Evolutionary conservation across 345 rosid species (phyloP).

Genomic region (Salix koriyanagi): DNA sequence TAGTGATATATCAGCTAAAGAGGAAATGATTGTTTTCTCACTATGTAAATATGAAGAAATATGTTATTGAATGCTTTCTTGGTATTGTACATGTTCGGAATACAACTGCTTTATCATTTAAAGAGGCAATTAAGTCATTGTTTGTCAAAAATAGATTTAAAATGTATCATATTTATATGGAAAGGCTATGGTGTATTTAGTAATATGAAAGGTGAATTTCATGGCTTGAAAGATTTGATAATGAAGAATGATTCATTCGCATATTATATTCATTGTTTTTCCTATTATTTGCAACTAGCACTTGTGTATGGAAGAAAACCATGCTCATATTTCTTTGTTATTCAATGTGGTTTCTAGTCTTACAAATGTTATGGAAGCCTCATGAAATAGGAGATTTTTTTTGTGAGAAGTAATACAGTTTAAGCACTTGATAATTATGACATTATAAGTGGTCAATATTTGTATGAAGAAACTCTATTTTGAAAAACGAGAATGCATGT

Average conservation of each 20-base stretch:
- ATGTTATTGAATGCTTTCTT: background rate
- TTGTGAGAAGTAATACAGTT: background rate
- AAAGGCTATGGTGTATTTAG: background rate
- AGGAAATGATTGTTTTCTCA: background rate
- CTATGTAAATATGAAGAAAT: background rate
- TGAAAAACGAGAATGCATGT: background rate
- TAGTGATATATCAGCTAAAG: background rate
- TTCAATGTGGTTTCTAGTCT: background rate
- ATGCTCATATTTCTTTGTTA: background rate
- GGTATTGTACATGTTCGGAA: background rate
- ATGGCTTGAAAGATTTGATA: too few relatives aligned
- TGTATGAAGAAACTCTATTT: conserved; percentile 2
- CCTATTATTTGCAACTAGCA: background rate
- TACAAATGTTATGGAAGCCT: background rate
- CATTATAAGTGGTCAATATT: background rate
- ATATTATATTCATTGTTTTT: too few relatives aligned
- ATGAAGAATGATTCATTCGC: too few relatives aligned
- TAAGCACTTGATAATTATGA: background rate
- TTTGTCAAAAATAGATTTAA: background rate
- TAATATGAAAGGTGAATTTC: too few relatives aligned
- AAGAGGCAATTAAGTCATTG: background rate
- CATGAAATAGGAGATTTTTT: background rate
- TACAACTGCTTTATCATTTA: background rate
- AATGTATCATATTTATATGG: background rate
- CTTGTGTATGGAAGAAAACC: background rate